Conservation (phyloP, 768 basidiomycete species). For the Suillus americanus region DNA sequence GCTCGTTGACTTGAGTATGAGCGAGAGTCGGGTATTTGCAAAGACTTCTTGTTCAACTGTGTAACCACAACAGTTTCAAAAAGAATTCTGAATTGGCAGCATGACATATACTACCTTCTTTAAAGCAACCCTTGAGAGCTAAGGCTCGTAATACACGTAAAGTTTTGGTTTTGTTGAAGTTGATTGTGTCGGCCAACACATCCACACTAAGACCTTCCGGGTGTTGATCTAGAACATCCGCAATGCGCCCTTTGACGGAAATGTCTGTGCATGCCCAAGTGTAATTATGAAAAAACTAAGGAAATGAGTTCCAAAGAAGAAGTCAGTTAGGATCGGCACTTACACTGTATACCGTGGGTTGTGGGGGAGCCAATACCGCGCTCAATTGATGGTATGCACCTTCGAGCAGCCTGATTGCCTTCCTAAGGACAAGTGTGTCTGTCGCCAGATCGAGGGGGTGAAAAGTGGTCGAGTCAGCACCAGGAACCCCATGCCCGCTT, state of each 20-base stretch:
- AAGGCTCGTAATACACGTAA: slow-evolving; percentile 31
- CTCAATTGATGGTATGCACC: slow-evolving; percentile 27
- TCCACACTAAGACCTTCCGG: slow-evolving; percentile 29
- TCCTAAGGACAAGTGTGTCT: slow-evolving; percentile 23
- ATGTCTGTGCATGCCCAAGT: slow-evolving; percentile 28
- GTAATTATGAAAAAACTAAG: slow-evolving; percentile 19
- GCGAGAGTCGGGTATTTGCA: slow-evolving; percentile 35
- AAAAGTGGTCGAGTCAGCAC: slow-evolving; percentile 19
- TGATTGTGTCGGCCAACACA: slow-evolving; percentile 23
- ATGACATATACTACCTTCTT: slow-evolving; percentile 20
- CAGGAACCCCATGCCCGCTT: slow-evolving; percentile 20
- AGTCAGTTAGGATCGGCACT: neutral
- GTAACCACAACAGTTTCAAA: neutral
- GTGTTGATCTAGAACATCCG: slow-evolving; percentile 23
- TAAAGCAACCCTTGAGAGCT: slow-evolving; percentile 30
- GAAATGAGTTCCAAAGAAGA: neutral
- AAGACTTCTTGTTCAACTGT: slow-evolving; percentile 28
- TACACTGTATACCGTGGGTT: slow-evolving; percentile 27
- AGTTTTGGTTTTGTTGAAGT: slow-evolving; percentile 28
- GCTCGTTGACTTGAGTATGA: slow-evolving; percentile 20
- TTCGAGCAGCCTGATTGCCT: slow-evolving; percentile 25
- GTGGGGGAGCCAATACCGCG: slow-evolving; percentile 25
- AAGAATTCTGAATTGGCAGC: neutral
- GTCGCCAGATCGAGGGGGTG: slow-evolving; percentile 24
- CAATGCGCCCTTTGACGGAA: slow-evolving; percentile 23